Base-by-base conservation (phyloP, 192 early-diverging fungal genomes). In the Backusella luteola region DNA sequence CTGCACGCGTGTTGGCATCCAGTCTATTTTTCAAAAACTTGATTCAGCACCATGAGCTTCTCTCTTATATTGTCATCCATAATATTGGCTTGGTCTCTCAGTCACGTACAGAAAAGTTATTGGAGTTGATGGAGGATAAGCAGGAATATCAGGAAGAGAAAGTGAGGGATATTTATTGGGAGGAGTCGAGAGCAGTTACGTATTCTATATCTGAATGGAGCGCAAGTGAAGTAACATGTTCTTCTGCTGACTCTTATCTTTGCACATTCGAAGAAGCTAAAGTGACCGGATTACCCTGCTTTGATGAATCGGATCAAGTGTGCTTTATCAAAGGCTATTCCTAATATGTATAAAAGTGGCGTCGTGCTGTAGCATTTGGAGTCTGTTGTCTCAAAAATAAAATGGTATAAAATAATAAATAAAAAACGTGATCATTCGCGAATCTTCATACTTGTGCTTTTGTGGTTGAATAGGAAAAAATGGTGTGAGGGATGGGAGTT, bases 281-380 rank as follows among this genome's bases (percentile, higher is more conserved):
- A 68, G 32, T 34, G 23, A 56, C 41, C 34, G 80, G 80, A 42
- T 76, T 78, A 17, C 35, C 59, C 0, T 77, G 76, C 68, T 81
- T 81, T 46, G 74, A 75, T 74, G 38, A 66, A 35, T 59, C 74
- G 9, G 77, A 81, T 78, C 73, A 74, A 73, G 70, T 81, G 23
- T 81, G 80, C 32, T 77, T 81, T 44, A 77, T 81, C 1, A 78
- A 78, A n/a, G 80, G 80, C 6, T 81, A 78, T 66, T 66, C 69
- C 34, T 70, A 75, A 69, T 38, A 14, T 67, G 66, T 12, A 67
- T 34, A n/a, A 6, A 36, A 35, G 29, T 29, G 19, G 19, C 19
- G 8, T 21, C 8, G 26, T 29, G 56, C 56, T 63, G 56, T 63
- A 14, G 0, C 8, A 39, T 3, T 39, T 39, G 11, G 11, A 39